Base-by-base conservation (phyloP, 2,329 filamentous ascomycete species). In the Claviceps pazoutovae region DNA sequence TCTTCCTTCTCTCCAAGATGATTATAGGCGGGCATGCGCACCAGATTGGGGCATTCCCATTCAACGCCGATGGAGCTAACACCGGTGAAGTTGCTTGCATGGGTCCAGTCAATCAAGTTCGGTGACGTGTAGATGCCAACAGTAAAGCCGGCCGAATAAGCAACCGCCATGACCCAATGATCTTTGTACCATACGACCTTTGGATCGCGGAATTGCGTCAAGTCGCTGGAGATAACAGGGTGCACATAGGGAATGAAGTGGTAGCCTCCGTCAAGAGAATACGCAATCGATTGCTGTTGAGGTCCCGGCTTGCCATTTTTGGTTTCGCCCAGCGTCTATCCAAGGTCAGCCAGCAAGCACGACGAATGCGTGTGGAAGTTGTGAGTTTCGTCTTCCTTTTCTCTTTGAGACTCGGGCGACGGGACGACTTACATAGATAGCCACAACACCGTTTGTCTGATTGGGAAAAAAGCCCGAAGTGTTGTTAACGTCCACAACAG, bases 1-100 rank as follows among this genome's bases (percentile, higher is more conserved):
- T 64, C 59, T 9, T 59, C 56, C 14, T 48, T 55, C 71, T 26
- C 26, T 26, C 26, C 26, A 26, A 0, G 26, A 26, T 8, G 7
- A 7, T 8, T 26, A 7, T 8, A 26, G 26, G 7, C 2, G 7
- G 26, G 26, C 26, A 26, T 26, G 26, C 26, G 26, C 7, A 26
- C 26, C 38, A 84, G 62, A 56, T 82, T 83, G 0, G 80, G 80
- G 50, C 79, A 83, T 61, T 84, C 81, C 58, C 80, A 83, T 58
- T 82, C 75, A 1, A 73, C 58, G 4, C 74, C 80, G 3, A 75
- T 68, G 1, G 78, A 66, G 14, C 73, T 76, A 46, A 72, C 63
- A 53, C 71, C 65, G 3, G 74, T 72, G 59, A 83, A 82, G 60
- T 83, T 83, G 52, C 75, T 38, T 1, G 53, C 56, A 2, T 59